phyloP scores from a whole-genome alignment of 2,329 filamentous ascomycete species.

The Xylariaceae sp. region DNA sequence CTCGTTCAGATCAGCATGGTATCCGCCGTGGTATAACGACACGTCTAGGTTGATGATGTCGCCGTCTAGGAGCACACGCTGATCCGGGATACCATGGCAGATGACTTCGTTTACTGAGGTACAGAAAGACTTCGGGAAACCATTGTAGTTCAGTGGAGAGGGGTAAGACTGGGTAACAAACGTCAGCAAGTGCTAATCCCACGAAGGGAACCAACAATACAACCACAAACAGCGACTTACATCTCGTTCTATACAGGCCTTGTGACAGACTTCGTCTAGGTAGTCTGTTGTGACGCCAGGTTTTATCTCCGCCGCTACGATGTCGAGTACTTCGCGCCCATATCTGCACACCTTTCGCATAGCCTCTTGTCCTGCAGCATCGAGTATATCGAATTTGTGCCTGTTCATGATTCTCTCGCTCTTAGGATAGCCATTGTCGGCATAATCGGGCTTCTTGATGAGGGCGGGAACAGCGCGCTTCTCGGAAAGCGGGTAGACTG shows the following conservation, averaged over 20 bases:
- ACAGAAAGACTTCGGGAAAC: slow-evolving; percentile 97
- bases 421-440: slow-evolving; percentile 71
- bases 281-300: slow-evolving; percentile 96
- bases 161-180: slow-evolving; percentile 71
- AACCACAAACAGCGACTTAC: slow-evolving; percentile 48
- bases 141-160: slow-evolving; percentile 89
- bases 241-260: slow-evolving; percentile 87
- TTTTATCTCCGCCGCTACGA: slow-evolving; percentile 75
- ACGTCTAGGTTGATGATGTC: slow-evolving; percentile 98
- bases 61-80: slow-evolving; percentile 80
- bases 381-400: slow-evolving; percentile 79
- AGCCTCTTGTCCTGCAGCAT: slow-evolving; percentile 73
- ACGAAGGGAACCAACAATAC: background rate
- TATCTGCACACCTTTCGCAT: slow-evolving; percentile 92
- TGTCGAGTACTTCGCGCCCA: slow-evolving; percentile 87
- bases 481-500: slow-evolving; percentile 79
- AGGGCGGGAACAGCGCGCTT: slow-evolving; percentile 69
- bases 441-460: slow-evolving; percentile 85
- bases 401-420: slow-evolving; percentile 59
- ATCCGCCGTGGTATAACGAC: slow-evolving; percentile 88
- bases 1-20: slow-evolving; percentile 95
- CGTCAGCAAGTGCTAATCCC: background rate
- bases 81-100: slow-evolving; percentile 96
- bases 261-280: slow-evolving; percentile 91
- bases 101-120: slow-evolving; percentile 97